phyloP scores from a whole-genome alignment of 148 eudicot species.

The Rhododendron molle region DNA sequence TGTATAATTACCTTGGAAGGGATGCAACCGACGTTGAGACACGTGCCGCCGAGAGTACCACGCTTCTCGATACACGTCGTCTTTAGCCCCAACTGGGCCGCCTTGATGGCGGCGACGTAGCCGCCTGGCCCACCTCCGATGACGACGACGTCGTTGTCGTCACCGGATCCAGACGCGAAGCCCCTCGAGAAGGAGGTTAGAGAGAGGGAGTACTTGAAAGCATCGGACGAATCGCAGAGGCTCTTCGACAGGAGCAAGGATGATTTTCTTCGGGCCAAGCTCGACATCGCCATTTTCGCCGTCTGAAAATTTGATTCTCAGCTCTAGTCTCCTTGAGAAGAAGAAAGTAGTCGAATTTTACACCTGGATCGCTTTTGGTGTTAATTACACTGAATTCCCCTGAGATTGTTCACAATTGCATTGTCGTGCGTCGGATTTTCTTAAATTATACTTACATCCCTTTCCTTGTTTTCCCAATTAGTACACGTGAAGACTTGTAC shows the following conservation, averaged over 20 bases:
- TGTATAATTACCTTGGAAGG: conserved; percentile 71
- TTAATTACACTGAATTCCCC: background rate
- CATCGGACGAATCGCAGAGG: conserved; percentile 29
- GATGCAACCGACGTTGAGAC: conserved; percentile 93
- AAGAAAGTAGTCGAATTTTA: background rate
- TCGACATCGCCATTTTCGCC: conserved; percentile 69
- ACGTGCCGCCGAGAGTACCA: conserved; percentile 87
- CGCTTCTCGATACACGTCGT: conserved; percentile 98
- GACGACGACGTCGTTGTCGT: conserved; percentile 86
- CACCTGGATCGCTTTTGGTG: background rate
- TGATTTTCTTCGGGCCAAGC: conserved; percentile 53
- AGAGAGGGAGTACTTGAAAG: conserved; percentile 33
- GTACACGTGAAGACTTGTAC: background rate
- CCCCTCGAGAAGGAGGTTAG: conserved; percentile 46
- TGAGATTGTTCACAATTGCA: background rate
- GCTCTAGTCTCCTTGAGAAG: background rate
- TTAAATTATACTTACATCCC: background rate
- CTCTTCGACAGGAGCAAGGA: conserved; percentile 20
- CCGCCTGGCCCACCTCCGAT: conserved; percentile 97
- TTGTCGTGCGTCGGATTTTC: background rate
- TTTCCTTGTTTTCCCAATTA: background rate
- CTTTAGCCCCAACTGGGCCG: conserved; percentile 88
- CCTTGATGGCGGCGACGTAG: conserved; percentile 92
- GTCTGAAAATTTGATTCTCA: background rate
- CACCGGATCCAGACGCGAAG: conserved; percentile 57